Evolutionary conservation across 345 rosid species (phyloP).

Genomic region (Noccaea bulbosa): DNA sequence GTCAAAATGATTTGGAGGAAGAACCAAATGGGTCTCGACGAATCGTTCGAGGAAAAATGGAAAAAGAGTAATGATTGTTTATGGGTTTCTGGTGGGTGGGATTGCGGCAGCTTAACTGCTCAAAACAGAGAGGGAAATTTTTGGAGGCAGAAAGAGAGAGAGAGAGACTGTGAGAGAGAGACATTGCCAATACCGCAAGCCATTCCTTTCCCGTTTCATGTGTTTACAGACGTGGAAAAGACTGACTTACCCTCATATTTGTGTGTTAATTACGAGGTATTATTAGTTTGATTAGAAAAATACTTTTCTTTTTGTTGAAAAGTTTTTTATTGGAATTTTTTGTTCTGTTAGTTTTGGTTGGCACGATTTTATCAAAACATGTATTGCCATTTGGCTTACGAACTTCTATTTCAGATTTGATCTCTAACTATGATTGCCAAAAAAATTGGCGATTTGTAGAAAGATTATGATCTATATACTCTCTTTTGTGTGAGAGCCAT

Average conservation of each 20-base stretch:
- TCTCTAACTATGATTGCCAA: background rate
- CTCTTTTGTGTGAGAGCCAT: background rate
- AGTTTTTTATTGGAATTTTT: background rate
- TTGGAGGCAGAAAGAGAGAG: constrained; percentile 33
- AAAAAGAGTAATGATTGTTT: constrained; percentile 15
- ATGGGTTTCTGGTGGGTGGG: constrained; percentile 53
- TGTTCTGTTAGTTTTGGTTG: constrained; percentile 18
- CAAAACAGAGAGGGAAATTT: constrained; percentile 38
- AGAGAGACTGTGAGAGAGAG: constrained; percentile 22
- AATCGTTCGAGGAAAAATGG: constrained; percentile 25
- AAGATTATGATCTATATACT: background rate
- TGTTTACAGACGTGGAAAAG: background rate
- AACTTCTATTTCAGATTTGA: background rate
- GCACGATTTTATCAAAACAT: constrained; percentile 31
- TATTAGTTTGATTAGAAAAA: background rate
- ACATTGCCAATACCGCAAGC: constrained; percentile 84
- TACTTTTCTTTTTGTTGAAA: constrained; percentile 1
- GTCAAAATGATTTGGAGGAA: background rate
- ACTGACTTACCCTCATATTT: constrained; percentile 44
- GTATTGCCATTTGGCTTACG: constrained; percentile 1
- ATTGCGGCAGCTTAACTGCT: constrained; percentile 81
- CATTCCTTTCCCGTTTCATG: constrained; percentile 49
- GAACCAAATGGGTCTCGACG: constrained; percentile 19
- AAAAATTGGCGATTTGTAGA: background rate
- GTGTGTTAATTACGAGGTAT: constrained; percentile 20